Evolutionary conservation across 768 basidiomycete species (phyloP).

Genomic region (Pleurotus tuber-regium): DNA sequence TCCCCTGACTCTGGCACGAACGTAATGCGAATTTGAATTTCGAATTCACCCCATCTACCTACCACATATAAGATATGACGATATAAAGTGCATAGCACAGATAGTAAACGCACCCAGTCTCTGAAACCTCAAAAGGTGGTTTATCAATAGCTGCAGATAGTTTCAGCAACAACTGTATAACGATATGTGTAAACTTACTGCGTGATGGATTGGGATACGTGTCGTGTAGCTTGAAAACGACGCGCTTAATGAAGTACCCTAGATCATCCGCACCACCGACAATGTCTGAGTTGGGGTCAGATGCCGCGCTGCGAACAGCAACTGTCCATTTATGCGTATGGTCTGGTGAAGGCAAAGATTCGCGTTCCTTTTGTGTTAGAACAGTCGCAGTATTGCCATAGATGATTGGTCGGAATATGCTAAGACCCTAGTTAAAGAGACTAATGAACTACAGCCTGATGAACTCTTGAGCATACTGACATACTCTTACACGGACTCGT

Average conservation of each 20-base stretch:
- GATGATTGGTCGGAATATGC: slow-evolving; percentile 86
- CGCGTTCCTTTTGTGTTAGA: slow-evolving; percentile 70
- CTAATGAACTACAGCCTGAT: slow-evolving; percentile 13
- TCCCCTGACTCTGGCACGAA: slow-evolving; percentile 90
- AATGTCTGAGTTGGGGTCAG: slow-evolving; percentile 64
- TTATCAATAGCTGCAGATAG: slow-evolving; percentile 74
- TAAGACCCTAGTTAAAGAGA: slow-evolving; percentile 78
- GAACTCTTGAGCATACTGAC: slow-evolving; percentile 25
- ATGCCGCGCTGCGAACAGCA: slow-evolving; percentile 86
- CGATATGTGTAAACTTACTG: slow-evolving; percentile 51
- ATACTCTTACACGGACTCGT: slow-evolving; percentile 77
- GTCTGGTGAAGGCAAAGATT: slow-evolving; percentile 52
- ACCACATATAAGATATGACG: not conserved
- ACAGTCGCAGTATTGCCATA: slow-evolving; percentile 93
- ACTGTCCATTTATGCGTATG: slow-evolving; percentile 98
- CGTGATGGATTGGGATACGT: slow-evolving; percentile 90
- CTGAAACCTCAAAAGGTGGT: slow-evolving; percentile 91
- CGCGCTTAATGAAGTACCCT: slow-evolving; percentile 90
- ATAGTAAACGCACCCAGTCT: slow-evolving; percentile 75
- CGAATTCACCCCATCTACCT: slow-evolving; percentile 95
- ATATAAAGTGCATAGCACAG: too few species aligned
- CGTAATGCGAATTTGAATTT: slow-evolving; percentile 87
- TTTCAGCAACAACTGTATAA: slow-evolving; percentile 8
- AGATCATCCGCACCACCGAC: slow-evolving; percentile 92
- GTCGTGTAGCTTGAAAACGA: slow-evolving; percentile 97